Evolutionary conservation across 2,329 filamentous ascomycete genomes (phyloP).

Genomic region (Diplodia intermedia): DNA sequence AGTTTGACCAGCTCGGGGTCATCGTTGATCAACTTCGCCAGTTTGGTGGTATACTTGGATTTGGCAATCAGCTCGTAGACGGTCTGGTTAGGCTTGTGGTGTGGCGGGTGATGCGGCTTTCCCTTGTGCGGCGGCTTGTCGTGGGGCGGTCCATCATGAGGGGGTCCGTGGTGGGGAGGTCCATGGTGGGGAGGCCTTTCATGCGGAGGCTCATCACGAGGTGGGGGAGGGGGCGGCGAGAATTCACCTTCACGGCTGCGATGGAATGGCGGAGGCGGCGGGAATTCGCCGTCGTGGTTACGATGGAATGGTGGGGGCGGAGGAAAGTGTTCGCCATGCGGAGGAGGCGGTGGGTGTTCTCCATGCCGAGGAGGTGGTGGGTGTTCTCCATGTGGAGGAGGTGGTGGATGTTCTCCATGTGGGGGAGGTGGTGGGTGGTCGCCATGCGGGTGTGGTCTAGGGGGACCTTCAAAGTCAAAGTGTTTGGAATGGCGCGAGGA

Average conservation of each 20-base stretch:
- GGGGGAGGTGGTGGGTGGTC: conserved; percentile 42
- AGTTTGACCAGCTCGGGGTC: conserved; percentile 73
- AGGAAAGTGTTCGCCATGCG: conserved; percentile 31
- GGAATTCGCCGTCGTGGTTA: conserved; percentile 32
- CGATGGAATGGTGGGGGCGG: conserved; percentile 23
- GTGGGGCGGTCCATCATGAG: conserved; percentile 33
- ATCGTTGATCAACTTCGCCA: conserved; percentile 76
- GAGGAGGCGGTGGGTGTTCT: conserved; percentile 30
- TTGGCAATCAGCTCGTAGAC: conserved; percentile 80
- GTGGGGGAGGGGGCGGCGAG: conserved; percentile 34
- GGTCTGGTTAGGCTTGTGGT: conserved; percentile 65
- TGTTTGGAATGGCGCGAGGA: conserved; percentile 34
- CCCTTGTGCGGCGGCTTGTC: conserved; percentile 39
- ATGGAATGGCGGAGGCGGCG: conserved; percentile 32
- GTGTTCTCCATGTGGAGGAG: conserved; percentile 46
- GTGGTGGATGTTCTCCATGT: conserved; percentile 46
- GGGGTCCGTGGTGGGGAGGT: conserved; percentile 30
- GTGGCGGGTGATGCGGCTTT: conserved; percentile 44
- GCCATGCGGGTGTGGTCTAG: conserved; percentile 33
- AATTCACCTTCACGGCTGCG: conserved; percentile 32
- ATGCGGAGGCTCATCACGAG: conserved; percentile 37
- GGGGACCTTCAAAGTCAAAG: conserved; percentile 12
- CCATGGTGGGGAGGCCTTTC: conserved; percentile 35
- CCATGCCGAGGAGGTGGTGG: conserved; percentile 43
- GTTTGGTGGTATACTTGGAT: conserved; percentile 77